phyloP scores from a whole-genome alignment of 2,329 filamentous ascomycete species.

The Sarocladiaceae sp. region DNA sequence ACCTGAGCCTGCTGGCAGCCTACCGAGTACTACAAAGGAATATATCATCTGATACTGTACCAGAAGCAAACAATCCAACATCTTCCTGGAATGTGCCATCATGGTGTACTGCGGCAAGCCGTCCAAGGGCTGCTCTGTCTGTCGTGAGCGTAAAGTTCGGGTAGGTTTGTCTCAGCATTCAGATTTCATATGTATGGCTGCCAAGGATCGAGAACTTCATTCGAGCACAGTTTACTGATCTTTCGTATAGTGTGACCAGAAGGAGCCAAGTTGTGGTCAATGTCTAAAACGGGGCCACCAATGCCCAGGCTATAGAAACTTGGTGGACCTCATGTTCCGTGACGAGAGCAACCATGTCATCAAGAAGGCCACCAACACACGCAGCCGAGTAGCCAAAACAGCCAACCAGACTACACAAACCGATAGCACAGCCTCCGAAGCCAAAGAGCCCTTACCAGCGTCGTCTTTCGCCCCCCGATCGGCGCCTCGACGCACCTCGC shows the following conservation, averaged over 20 bases:
- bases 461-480: no score
- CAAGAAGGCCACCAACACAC: conserved; percentile 38
- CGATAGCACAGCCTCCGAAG: no score
- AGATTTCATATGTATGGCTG: neutral
- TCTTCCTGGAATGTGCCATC: conserved; percentile 7
- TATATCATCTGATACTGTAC: no score
- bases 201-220: no score
- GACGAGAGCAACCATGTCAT: conserved; percentile 51
- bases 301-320: conserved; percentile 50
- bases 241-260: conserved; percentile 43
- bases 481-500: no score
- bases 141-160: conserved; percentile 49
- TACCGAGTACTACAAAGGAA: no score
- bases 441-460: no score
- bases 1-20: no score
- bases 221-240: conserved; percentile 7
- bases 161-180: conserved; percentile 30
- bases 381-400: conserved; percentile 12
- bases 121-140: conserved; percentile 50
- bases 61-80: no score
- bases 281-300: conserved; percentile 44
- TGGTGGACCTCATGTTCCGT: conserved; percentile 51
- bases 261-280: conserved; percentile 45
- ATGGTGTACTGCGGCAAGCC: conserved; percentile 56
- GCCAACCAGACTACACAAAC: neutral